A percentile compares a stretch with the other conserved stretches of the same genome.
These are phyloP conservation scores for Ustilago nuda DNA, from an alignment of 1,284 basidiomycete genomes.

Conservation along the genomic window DNA sequence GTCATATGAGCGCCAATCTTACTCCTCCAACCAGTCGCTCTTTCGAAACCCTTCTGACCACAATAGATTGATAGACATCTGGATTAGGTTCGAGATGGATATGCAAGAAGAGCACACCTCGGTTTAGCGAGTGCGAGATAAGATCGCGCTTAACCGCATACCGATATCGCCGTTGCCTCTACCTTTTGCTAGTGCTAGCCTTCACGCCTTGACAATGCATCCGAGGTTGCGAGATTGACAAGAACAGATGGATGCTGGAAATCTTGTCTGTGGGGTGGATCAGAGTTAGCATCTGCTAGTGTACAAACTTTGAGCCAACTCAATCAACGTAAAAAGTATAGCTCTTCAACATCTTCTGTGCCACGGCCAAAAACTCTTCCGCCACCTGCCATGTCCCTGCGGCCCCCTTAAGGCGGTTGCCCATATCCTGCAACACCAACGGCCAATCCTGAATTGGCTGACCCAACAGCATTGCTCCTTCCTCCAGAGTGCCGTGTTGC, in stretches of 20 bases:
- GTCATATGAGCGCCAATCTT: slow-evolving; percentile 73
- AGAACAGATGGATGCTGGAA: neutral
- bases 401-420: slow-evolving; percentile 32
- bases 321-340: slow-evolving; percentile 43
- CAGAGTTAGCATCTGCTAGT: neutral
- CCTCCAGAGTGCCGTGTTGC: slow-evolving; percentile 42
- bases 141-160: neutral
- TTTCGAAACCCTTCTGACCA: slow-evolving; percentile 88
- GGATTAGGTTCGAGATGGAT: slow-evolving; percentile 77
- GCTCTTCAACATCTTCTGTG: slow-evolving; percentile 34
- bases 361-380: slow-evolving; percentile 38
- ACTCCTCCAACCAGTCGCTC: slow-evolving; percentile 86
- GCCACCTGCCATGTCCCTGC: slow-evolving; percentile 39
- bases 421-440: slow-evolving; percentile 51
- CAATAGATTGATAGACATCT: slow-evolving; percentile 85
- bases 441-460: slow-evolving; percentile 48
- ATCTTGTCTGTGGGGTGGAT: neutral
- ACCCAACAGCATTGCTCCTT: slow-evolving; percentile 39
- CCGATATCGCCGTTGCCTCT: neutral
- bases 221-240: neutral
- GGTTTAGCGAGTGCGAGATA: slow-evolving; percentile 64
- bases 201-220: neutral
- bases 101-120: slow-evolving; percentile 94
- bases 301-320: neutral
- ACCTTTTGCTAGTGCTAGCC: neutral